Base-by-base conservation (phyloP, 1,139 yeast genomes). In the Lodderomyces beijingensis region DNA sequence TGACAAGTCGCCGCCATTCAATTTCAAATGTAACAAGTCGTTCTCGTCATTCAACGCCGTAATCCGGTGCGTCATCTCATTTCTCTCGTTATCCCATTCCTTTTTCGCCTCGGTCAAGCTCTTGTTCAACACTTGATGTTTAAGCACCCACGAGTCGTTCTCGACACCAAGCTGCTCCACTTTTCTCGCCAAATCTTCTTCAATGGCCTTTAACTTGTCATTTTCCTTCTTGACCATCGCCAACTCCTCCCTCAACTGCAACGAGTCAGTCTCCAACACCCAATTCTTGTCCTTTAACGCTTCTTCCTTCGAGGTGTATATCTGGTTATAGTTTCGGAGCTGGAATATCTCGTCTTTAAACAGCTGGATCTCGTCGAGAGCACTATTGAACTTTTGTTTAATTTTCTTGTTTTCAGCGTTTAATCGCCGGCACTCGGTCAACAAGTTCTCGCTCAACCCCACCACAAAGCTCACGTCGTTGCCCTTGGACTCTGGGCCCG, bases 381-480 rank as follows among this genome's bases (percentile, higher is more conserved):
- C 53, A 5, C 64, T 50, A 41, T 65, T 61, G 36, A 76, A 45
- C 43, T 64, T 62, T 16, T 55, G 39, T 43, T 73, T 65, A 36
- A 71, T 69, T 43, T 66, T 67, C 35, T 72, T 75, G 49, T 79
- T 82, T 39, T 82, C 89, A 6, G 81, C 79, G 34, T 79, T 84
- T 36, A 87, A 66, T 40, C 82, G 68, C 43, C 96, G 74, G 49
- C 95, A 86, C 57, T 88, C 94, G 17, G 73, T 65, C 18, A 88
- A 66, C 39, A 88, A 63, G 35, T 80, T 82, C 49, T 87, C 95
- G 55, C 93, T 83, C 41, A 88, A 62, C 2, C 87, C 93, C 35
- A 88, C 83, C 4, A 85, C 86, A 53, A 87, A 87, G 46, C 80
- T 77, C 62, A 85, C 77, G 43, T 86, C 91, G 46, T 78, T 75